Evolutionary conservation across 441 rosid genomes (phyloP).

Genomic region (Populus hybrid): DNA sequence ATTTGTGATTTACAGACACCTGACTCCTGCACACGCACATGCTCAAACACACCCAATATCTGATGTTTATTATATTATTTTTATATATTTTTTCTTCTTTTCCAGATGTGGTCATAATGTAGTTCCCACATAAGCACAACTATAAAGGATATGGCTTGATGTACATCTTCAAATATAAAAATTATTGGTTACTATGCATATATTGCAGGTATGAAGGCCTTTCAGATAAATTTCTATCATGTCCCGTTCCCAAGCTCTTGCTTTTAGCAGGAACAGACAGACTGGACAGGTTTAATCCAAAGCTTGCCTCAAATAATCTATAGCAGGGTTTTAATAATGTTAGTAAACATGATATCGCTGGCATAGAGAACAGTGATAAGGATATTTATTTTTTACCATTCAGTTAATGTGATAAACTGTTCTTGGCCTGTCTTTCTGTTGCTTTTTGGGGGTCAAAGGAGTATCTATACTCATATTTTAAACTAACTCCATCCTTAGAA

Average conservation of each 20-base stretch:
- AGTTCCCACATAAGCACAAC: background rate
- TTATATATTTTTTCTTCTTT: background rate
- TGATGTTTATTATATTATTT: background rate
- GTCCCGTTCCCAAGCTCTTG: conserved; percentile 83
- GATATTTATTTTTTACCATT: background rate
- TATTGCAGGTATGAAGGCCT: conserved; percentile 92
- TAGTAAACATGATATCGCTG: background rate
- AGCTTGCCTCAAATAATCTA: background rate
- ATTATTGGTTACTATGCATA: conserved; percentile 3
- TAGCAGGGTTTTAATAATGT: background rate
- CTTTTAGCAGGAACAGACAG: conserved; percentile 93
- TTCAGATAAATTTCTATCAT: conserved; percentile 78
- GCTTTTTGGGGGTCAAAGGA: background rate
- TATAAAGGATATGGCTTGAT: background rate
- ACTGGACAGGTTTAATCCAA: conserved; percentile 60
- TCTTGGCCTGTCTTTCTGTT: background rate
- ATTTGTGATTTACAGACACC: background rate
- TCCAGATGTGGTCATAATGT: background rate
- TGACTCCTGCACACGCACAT: background rate
- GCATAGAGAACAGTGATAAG: no score
- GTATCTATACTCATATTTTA: background rate
- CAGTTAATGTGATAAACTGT: background rate
- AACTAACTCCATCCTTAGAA: background rate
- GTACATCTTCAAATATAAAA: conserved; percentile 13
- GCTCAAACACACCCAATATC: background rate